Evolutionary conservation across 345 rosid genomes (phyloP).

Genomic region (Conringia planisiliqua): DNA sequence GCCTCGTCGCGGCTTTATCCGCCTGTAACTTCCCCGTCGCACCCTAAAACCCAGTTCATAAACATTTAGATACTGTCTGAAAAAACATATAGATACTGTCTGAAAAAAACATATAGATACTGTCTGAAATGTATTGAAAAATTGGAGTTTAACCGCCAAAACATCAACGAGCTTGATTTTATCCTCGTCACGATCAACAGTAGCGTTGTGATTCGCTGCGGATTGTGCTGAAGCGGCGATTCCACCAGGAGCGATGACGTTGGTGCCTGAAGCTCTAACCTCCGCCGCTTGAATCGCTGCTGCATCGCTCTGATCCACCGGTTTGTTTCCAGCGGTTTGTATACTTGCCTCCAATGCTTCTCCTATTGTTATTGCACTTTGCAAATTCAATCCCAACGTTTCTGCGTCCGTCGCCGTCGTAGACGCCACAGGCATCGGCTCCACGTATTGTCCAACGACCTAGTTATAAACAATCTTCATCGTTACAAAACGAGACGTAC

Average conservation of each 20-base stretch:
- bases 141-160: constrained; percentile 33
- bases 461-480: not conserved
- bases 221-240: constrained; percentile 69
- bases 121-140: not conserved
- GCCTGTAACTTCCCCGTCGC: constrained; percentile 47
- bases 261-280: constrained; percentile 59
- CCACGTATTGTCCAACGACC: constrained; percentile 53
- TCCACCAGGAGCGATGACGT: constrained; percentile 45
- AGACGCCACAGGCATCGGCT: constrained; percentile 38
- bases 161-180: constrained; percentile 56
- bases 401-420: constrained; percentile 11
- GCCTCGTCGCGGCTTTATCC: constrained; percentile 60
- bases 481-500: not conserved
- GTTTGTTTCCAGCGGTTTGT: constrained; percentile 41
- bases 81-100: not conserved
- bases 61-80: not conserved
- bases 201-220: constrained; percentile 55
- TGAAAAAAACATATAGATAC: not conserved
- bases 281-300: constrained; percentile 79
- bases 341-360: constrained; percentile 64
- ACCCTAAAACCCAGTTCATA: constrained; percentile 36
- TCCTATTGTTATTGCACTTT: constrained; percentile 53
- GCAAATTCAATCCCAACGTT: constrained; percentile 16
- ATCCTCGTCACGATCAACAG: constrained; percentile 34
- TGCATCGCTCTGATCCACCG: constrained; percentile 62